Conservation (phyloP, 805 yeast species). For the Scheffersomyces coipomensis region DNA sequence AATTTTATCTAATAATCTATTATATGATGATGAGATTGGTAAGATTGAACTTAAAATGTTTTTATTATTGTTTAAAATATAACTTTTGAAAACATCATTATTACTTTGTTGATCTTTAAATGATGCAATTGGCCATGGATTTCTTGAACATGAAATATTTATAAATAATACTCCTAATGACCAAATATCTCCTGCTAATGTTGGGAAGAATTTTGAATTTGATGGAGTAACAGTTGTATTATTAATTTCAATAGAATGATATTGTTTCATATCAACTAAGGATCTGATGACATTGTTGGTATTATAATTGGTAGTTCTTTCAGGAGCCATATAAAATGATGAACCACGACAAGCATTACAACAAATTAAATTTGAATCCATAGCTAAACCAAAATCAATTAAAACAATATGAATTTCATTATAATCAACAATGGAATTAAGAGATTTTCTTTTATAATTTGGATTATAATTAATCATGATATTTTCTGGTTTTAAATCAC, state of each 20-base stretch:
- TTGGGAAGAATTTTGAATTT: constrained; percentile 50
- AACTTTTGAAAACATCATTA: constrained; percentile 59
- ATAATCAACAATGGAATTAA: constrained; percentile 26
- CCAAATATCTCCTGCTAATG: constrained; percentile 80
- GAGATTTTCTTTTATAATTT: constrained; percentile 17
- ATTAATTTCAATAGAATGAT: constrained; percentile 12
- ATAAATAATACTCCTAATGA: constrained; percentile 78
- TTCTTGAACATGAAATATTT: constrained; percentile 77
- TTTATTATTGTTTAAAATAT: constrained; percentile 51
- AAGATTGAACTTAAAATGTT: constrained; percentile 60
- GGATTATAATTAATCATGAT: constrained; percentile 35
- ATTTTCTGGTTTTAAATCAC: constrained; percentile 44
- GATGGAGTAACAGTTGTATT: constrained; percentile 15
- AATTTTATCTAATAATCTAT: constrained; percentile 45
- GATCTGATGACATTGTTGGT: constrained; percentile 25
- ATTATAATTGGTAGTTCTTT: constrained; percentile 54
- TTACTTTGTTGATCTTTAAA: constrained; percentile 43
- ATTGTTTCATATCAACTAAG: constrained; percentile 30
- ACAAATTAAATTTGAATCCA: constrained; percentile 54
- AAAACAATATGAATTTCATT: constrained; percentile 56
- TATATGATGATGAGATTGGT: constrained; percentile 69
- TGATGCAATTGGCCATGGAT: constrained; percentile 88
- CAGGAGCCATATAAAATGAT: constrained; percentile 92
- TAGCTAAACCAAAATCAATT: constrained; percentile 91
- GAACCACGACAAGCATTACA: constrained; percentile 83